A percentile compares a stretch with the other conserved stretches of the same genome.
Conservation (phyloP, 2,329 filamentous ascomycete genomes). For the Rhinocladiella similis region DNA sequence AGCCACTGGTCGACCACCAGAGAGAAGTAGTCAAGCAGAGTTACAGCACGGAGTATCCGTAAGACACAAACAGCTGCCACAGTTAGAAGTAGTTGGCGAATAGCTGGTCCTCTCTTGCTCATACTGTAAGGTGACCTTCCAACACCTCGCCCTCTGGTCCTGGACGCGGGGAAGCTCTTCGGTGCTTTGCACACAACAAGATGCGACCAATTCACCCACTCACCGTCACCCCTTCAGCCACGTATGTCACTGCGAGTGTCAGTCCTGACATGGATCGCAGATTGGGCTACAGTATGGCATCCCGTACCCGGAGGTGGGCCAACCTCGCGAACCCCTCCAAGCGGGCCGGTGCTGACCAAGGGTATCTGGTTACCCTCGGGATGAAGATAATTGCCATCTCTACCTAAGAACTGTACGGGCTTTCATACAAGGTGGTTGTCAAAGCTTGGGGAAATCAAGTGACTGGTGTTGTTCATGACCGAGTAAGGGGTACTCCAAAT, state of each 20-base stretch:
- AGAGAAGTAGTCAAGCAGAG: not conserved
- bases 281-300: not conserved
- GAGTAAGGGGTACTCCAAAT: not conserved
- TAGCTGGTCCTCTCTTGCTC: not conserved
- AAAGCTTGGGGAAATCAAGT: not conserved
- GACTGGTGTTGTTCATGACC: not conserved
- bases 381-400: not conserved
- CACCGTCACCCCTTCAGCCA: conserved; percentile 15
- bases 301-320: no score
- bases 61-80: not conserved
- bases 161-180: conserved; percentile 2
- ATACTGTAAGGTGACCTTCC: not conserved
- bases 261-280: not conserved
- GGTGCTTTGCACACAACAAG: not conserved
- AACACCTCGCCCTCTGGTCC: not conserved
- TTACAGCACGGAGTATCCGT: not conserved
- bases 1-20: not conserved
- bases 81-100: not conserved
- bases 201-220: not conserved
- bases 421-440: not conserved
- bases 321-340: not conserved
- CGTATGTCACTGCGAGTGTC: conserved; percentile 17
- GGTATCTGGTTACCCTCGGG: not conserved
- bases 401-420: no score
- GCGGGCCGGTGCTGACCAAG: not conserved